Conservation (phyloP, 164 flowering plant genomes). For the Paratinospora sagittata region DNA sequence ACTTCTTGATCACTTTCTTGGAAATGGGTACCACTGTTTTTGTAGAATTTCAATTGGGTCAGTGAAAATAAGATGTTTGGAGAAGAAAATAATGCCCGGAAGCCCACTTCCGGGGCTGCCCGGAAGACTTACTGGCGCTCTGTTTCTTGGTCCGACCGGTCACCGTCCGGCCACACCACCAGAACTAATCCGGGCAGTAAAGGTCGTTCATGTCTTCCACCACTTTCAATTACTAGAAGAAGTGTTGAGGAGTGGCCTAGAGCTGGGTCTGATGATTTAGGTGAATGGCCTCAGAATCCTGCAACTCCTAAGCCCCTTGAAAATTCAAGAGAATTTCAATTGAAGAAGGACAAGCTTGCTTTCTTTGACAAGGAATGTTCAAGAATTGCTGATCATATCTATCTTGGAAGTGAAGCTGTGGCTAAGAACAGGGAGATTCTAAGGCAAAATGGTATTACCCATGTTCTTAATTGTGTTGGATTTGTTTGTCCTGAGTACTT, state of each 20-base stretch:
- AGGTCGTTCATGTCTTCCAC: slow-evolving; percentile 42
- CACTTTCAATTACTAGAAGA: slow-evolving; percentile 48
- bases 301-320: slow-evolving; percentile 36
- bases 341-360: slow-evolving; percentile 63
- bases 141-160: slow-evolving; percentile 65
- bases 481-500: slow-evolving; percentile 87
- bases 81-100: slow-evolving; percentile 27
- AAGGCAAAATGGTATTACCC: slow-evolving; percentile 60
- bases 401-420: slow-evolving; percentile 72
- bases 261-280: slow-evolving; percentile 74
- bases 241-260: slow-evolving; percentile 64
- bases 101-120: slow-evolving; percentile 18
- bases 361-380: slow-evolving; percentile 86
- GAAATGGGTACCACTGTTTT: slow-evolving; percentile 29
- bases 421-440: slow-evolving; percentile 66
- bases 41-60: slow-evolving; percentile 8
- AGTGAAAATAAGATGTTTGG: slow-evolving; percentile 34
- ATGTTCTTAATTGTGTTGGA: slow-evolving; percentile 89
- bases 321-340: slow-evolving; percentile 38
- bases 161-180: slow-evolving; percentile 40
- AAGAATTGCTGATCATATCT: slow-evolving; percentile 63
- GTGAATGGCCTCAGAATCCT: slow-evolving; percentile 55
- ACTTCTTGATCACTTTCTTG: slow-evolving; percentile 23
- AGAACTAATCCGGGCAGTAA: slow-evolving; percentile 33
- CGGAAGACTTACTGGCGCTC: slow-evolving; percentile 53